Conservation (phyloP, 106 monocot genomes). For the Dendrobium nobile region DNA sequence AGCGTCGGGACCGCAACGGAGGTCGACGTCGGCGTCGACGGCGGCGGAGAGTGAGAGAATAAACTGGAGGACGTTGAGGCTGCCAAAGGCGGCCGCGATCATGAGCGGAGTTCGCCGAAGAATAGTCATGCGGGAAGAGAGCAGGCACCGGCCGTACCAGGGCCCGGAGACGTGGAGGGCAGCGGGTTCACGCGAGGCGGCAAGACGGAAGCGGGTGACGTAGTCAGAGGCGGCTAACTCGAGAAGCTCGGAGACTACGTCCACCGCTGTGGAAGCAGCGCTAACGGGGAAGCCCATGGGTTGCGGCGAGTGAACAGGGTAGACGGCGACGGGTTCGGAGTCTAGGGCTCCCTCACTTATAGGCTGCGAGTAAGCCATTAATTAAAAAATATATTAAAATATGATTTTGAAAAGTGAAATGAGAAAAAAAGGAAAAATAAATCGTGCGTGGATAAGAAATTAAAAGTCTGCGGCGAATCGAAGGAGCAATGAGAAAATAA, state of each 20-base stretch:
- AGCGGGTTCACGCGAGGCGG: not conserved
- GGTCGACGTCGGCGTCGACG: conserved; percentile 13
- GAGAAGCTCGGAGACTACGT: conserved; percentile 7
- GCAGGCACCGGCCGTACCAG: conserved; percentile 31
- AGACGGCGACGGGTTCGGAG: not conserved
- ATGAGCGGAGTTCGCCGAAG: conserved; percentile 35
- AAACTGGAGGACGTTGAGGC: conserved; percentile 24
- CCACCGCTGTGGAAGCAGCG: not conserved
- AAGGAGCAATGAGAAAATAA: not conserved
- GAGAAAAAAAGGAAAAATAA: not conserved
- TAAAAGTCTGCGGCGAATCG: not conserved
- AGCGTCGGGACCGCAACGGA: conserved; percentile 18
- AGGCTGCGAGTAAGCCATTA: not conserved
- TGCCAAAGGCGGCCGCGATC: conserved; percentile 48
- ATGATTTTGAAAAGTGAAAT: not conserved
- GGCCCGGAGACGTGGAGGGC: conserved; percentile 24
- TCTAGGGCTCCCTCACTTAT: not conserved
- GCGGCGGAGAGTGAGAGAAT: conserved; percentile 41
- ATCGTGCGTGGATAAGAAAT: not conserved
- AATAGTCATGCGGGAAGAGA: conserved; percentile 21
- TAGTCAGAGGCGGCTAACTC: conserved; percentile 5
- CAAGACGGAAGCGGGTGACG: not conserved
- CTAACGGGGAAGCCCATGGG: not conserved
- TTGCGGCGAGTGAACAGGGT: not conserved
- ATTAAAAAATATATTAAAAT: not conserved